Conservation (phyloP, 2,329 filamentous ascomycete species). For the Incumbomyces lentus region DNA sequence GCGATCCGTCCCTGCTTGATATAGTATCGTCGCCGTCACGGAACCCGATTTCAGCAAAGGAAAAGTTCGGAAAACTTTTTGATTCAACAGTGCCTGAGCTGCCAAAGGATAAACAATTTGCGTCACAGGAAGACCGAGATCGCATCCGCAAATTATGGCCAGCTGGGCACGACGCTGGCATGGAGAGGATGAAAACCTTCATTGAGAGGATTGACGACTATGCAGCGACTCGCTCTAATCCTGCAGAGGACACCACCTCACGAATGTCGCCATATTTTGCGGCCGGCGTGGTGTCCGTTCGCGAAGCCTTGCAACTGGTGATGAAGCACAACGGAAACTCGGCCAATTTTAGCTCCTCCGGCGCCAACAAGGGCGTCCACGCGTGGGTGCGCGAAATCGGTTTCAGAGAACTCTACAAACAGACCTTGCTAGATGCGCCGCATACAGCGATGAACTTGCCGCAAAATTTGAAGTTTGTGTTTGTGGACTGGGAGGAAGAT, state of each 20-base stretch:
- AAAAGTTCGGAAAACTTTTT: slow-evolving; percentile 27
- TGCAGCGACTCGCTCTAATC: slow-evolving; percentile 24
- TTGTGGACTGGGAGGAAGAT: slow-evolving; percentile 42
- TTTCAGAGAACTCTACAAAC: slow-evolving; percentile 42
- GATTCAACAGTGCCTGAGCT: slow-evolving; percentile 21
- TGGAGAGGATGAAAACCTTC: slow-evolving; percentile 25
- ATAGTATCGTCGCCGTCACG: slow-evolving; percentile 31
- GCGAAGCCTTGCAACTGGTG: slow-evolving; percentile 34
- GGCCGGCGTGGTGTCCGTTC: slow-evolving; percentile 32
- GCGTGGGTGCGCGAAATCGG: slow-evolving; percentile 43
- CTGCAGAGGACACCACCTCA: slow-evolving; percentile 26
- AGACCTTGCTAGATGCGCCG: slow-evolving; percentile 36
- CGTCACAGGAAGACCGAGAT: slow-evolving; percentile 23
- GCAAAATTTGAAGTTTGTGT: slow-evolving; percentile 43
- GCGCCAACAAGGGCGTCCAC: slow-evolving; percentile 28
- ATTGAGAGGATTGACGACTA: slow-evolving; percentile 26
- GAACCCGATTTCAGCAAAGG: slow-evolving; percentile 26
- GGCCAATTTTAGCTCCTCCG: slow-evolving; percentile 33
- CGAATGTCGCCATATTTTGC: slow-evolving; percentile 28
- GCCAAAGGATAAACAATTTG: slow-evolving; percentile 26
- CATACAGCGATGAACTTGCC: slow-evolving; percentile 42
- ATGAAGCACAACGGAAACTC: slow-evolving; percentile 32
- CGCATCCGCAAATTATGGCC: slow-evolving; percentile 30
- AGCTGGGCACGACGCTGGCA: slow-evolving; percentile 25
- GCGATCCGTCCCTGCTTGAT: slow-evolving; percentile 34